Percentiles rank a stretch among this genome's conserved stretches.
These are phyloP conservation scores for Microcyclospora pomicola DNA, from an alignment of 2,329 filamentous ascomycete species.

Conservation along the genomic window DNA sequence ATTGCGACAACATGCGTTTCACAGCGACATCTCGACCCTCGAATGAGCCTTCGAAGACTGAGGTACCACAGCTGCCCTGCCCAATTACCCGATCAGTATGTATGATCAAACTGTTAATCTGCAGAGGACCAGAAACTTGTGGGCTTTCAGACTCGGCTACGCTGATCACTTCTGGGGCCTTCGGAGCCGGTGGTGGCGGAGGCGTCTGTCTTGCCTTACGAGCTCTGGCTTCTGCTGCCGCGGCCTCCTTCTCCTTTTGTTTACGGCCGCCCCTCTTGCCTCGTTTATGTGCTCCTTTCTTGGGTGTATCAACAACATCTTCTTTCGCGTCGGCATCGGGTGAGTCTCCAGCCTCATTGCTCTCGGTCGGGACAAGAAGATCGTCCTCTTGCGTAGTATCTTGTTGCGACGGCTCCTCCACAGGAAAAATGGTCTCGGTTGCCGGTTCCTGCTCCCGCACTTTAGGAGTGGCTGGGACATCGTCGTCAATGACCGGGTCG, in stretches of 20 bases:
- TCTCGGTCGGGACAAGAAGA: conserved; percentile 6
- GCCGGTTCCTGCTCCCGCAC: conserved; percentile 22
- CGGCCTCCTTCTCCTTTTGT: conserved; percentile 28
- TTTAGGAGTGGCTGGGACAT: conserved; percentile 3
- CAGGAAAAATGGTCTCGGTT: conserved; percentile 21
- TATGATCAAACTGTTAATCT: conserved; percentile 48
- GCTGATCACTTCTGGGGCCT: conserved; percentile 28
- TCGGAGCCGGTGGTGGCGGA: conserved; percentile 21
- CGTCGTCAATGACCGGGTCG: background rate
- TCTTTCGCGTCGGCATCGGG: conserved; percentile 12
- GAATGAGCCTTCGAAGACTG: conserved; percentile 89
- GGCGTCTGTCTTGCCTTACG: conserved; percentile 25
- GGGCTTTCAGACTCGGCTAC: conserved; percentile 28
- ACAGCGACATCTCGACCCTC: conserved; percentile 83
- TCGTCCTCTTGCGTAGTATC: conserved; percentile 4
- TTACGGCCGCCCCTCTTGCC: conserved; percentile 35
- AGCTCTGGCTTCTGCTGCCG: conserved; percentile 24
- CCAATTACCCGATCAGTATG: conserved; percentile 48
- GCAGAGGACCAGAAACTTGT: conserved; percentile 35
- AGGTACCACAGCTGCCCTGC: conserved; percentile 87
- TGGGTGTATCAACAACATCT: conserved; percentile 7
- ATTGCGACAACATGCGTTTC: conserved; percentile 91
- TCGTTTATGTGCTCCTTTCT: conserved; percentile 31
- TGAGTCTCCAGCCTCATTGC: conserved; percentile 5
- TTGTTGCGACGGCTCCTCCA: conserved; percentile 1